Conservation (phyloP, 352 stramenopile genomes). For the Sclerospora graminicola region DNA sequence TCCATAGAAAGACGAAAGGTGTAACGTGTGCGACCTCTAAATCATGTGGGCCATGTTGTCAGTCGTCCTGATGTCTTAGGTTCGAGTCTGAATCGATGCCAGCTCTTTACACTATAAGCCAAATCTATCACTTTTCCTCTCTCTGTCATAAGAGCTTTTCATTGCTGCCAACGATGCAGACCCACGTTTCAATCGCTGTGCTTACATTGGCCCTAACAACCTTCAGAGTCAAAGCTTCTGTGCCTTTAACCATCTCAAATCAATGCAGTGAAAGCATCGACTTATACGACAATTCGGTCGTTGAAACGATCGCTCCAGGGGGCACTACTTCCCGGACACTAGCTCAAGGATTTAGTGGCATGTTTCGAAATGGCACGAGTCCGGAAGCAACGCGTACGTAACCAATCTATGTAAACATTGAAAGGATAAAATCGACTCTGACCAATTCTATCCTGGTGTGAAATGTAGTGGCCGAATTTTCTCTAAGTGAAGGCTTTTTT, state of each 20-base stretch:
- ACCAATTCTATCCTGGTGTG: background rate
- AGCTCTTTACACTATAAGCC: background rate
- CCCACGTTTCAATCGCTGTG: constrained; percentile 9
- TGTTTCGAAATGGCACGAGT: constrained; percentile 48
- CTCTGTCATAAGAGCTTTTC: constrained; percentile 1
- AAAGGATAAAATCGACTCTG: background rate
- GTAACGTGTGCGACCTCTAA: too few species aligned
- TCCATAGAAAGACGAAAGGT: too few species aligned
- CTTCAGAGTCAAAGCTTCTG: constrained; percentile 8
- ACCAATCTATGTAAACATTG: background rate
- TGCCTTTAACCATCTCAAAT: constrained; percentile 42
- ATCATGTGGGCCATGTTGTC: too few species aligned
- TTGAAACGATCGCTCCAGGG: constrained; percentile 26
- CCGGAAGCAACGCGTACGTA: constrained; percentile 30
- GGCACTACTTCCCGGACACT: constrained; percentile 28
- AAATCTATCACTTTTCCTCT: too few species aligned
- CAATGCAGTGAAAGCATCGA: constrained; percentile 35
- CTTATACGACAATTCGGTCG: constrained; percentile 45
- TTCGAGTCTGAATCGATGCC: too few species aligned
- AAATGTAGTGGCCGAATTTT: constrained; percentile 34
- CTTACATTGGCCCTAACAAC: constrained; percentile 8
- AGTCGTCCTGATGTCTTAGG: too few species aligned
- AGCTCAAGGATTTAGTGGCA: constrained; percentile 31
- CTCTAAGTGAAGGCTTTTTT: constrained; percentile 19
- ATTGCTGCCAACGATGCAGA: constrained; percentile 10